Base-by-base conservation (phyloP, 2,329 filamentous ascomycete genomes). In the Pseudocercospora musae region DNA sequence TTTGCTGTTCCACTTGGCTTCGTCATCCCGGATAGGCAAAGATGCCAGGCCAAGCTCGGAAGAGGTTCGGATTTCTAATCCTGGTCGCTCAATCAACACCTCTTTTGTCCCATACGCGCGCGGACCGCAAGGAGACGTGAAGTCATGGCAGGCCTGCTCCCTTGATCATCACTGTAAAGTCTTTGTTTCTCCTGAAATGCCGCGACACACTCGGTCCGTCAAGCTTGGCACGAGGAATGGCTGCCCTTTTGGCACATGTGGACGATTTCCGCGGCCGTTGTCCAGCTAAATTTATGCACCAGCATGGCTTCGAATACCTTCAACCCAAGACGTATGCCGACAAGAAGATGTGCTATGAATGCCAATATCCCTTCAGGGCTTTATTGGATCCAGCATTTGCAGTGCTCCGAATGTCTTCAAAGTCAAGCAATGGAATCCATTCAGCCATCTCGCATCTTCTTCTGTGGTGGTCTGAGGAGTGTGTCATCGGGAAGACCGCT, bases 401-500 rank as follows among this genome's bases (percentile, higher is more conserved):
- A 18, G 37, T 37, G 33, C 33, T 37, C 6, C 4, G 33, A 37
- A n/a, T 3, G 11, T 33, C 11, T 40, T 7, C n/a, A 37, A 44
- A 57, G 54, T 40, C 42, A 48, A 48, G 42, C 42, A 25, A 10
- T 29, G 27, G 18, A 18, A 18, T 18, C 27, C 80, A 79, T 48
- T 73, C 68, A 74, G 4, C 62, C 65, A 66, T 82, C 84, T 68
- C 85, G 84, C 42, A 84, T 70, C 59, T 84, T 81, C 73, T 86
- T 86, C 13, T 58, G 52, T 8, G 81, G 74, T 13, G 83, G 81
- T 60, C 82, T 73, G 20, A 87, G 80, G n/a, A 96, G 73, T 57
- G 81, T 84, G 75, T 97, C 94, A 72, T 98, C 94, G 0, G 89
- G 90, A 44, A 96, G 73, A 0, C 90, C 94, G 67, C 89, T 94